A percentile compares a stretch with the other conserved stretches of the same genome.
phyloP scores from a whole-genome alignment of 768 basidiomycete species.

The Tephrocybe sp. region DNA sequence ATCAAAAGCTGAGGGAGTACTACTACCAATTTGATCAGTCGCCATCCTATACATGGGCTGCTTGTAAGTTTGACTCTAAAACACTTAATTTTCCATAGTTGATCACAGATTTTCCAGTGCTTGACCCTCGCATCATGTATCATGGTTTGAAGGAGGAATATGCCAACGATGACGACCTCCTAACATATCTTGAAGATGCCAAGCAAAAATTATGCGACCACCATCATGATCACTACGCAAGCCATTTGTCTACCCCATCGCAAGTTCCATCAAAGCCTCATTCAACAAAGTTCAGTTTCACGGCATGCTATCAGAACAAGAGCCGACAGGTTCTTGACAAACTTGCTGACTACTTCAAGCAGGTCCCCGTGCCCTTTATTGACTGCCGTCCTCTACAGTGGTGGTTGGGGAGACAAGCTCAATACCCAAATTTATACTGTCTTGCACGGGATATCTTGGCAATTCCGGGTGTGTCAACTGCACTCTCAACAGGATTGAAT shows the following conservation, averaged over 20 bases:
- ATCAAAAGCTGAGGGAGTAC: slow-evolving; percentile 24
- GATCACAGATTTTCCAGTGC: slow-evolving; percentile 20
- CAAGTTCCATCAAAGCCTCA: neutral
- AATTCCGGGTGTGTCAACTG: slow-evolving; percentile 3
- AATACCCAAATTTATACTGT: slow-evolving; percentile 3
- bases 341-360: slow-evolving; percentile 24
- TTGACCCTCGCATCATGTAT: slow-evolving; percentile 30
- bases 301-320: neutral
- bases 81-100: neutral
- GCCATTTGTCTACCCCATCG: neutral
- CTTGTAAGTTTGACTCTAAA: slow-evolving; percentile 16
- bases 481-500: neutral
- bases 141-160: slow-evolving; percentile 22
- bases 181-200: slow-evolving; percentile 8
- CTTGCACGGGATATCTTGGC: neutral
- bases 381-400: slow-evolving; percentile 27
- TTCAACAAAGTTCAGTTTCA: slow-evolving; percentile 1
- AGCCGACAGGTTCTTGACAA: slow-evolving; percentile 13
- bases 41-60: slow-evolving; percentile 30
- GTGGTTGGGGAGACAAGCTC: slow-evolving; percentile 21
- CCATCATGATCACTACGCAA: neutral
- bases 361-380: slow-evolving; percentile 23
- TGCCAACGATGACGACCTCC: slow-evolving; percentile 14
- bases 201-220: slow-evolving; percentile 5
- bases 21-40: slow-evolving; percentile 28